Conservation (phyloP, 2,329 filamentous ascomycete genomes). For the Gliomastix tumulicola region DNA sequence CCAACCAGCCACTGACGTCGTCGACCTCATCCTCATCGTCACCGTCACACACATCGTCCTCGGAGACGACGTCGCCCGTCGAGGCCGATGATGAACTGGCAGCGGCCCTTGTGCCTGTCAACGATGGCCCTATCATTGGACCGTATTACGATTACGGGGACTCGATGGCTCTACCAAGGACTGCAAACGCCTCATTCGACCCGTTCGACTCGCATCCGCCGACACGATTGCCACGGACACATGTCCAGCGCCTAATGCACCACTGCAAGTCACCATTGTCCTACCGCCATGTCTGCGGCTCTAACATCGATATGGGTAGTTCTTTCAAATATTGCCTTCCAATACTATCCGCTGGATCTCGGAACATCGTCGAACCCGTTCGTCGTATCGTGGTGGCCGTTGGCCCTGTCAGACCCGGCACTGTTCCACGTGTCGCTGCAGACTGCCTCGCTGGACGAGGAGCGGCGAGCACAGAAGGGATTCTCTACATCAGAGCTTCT, state of each 20-base stretch:
- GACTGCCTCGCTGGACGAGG: conserved; percentile 50
- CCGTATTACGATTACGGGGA: too few relatives aligned
- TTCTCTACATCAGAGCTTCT: conserved; percentile 46
- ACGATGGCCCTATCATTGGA: too few relatives aligned
- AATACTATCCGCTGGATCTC: conserved; percentile 52
- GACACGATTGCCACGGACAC: conserved; percentile 40
- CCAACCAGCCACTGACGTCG: conserved; percentile 41
- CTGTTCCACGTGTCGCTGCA: conserved; percentile 53
- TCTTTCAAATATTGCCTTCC: conserved; percentile 48
- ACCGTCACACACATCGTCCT: too few relatives aligned
- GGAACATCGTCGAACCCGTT: conserved; percentile 48
- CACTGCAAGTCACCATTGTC: conserved; percentile 32
- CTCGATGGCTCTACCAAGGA: not conserved
- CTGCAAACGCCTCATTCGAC: conserved; percentile 28
- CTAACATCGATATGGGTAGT: conserved; percentile 29
- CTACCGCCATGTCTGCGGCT: not conserved
- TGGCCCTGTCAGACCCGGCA: conserved; percentile 46
- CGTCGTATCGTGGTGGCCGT: conserved; percentile 52
- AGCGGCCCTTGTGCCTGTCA: too few relatives aligned
- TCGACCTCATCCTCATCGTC: not conserved
- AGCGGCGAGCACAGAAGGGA: conserved; percentile 41
- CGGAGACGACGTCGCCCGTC: too few relatives aligned
- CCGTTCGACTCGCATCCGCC: conserved; percentile 50
- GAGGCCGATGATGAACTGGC: too few relatives aligned
- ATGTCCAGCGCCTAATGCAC: conserved; percentile 49